Conservation (phyloP, 2,329 filamentous ascomycete species). For the Fusarium beomiforme region DNA sequence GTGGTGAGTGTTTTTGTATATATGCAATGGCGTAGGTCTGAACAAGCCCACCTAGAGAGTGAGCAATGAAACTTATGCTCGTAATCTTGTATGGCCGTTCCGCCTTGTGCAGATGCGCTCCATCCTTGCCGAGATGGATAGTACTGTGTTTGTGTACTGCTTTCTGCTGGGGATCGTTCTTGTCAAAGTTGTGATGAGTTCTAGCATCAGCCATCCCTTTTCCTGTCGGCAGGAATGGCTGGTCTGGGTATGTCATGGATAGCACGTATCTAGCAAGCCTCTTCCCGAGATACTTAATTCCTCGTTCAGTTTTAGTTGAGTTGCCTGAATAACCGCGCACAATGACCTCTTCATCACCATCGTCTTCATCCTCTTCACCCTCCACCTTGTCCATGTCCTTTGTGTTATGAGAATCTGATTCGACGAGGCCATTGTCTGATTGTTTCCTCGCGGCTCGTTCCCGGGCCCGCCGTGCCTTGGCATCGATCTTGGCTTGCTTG, state of each 20-base stretch:
- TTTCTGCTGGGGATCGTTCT: slow-evolving; percentile 56
- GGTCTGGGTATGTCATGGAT: slow-evolving; percentile 90
- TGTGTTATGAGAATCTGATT: slow-evolving; percentile 28
- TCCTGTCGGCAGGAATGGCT: slow-evolving; percentile 79
- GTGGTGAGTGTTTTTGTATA: slow-evolving; percentile 93
- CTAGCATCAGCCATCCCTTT: slow-evolving; percentile 60
- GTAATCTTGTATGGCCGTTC: slow-evolving; percentile 81
- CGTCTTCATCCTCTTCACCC: slow-evolving; percentile 55
- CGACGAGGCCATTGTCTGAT: slow-evolving; percentile 1
- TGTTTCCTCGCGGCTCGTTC: slow-evolving; percentile 52
- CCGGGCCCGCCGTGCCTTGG: slow-evolving; percentile 67
- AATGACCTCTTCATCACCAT: slow-evolving; percentile 85
- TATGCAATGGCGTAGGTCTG: slow-evolving; percentile 97
- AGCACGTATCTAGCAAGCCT: slow-evolving; percentile 91
- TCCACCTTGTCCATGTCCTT: slow-evolving; percentile 47
- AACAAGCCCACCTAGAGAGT: slow-evolving; percentile 88
- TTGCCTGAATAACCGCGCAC: slow-evolving; percentile 92
- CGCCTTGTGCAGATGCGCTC: slow-evolving; percentile 59
- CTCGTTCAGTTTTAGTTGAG: slow-evolving; percentile 88
- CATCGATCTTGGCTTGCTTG: slow-evolving; percentile 76
- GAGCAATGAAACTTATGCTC: slow-evolving; percentile 93
- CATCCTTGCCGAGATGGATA: slow-evolving; percentile 64
- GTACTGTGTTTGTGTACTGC: slow-evolving; percentile 70
- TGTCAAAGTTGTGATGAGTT: slow-evolving; percentile 53
- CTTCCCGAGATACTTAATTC: slow-evolving; percentile 97